Evolutionary conservation across 371 early-diverging fungal species (phyloP).

Genomic region (Paraphysoderma sedebokerense): DNA sequence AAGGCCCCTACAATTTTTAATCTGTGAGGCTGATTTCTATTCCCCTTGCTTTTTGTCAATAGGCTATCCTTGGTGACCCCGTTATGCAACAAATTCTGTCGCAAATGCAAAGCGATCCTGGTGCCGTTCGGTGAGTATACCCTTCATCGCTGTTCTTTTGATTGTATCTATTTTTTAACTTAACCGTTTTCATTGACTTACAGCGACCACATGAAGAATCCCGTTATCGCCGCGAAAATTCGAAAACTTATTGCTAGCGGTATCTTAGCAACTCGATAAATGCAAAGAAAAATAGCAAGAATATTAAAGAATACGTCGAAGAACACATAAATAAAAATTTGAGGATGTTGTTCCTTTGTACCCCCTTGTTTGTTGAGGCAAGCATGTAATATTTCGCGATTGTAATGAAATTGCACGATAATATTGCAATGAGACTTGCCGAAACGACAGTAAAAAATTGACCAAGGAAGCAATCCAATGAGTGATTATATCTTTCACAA

Average conservation of each 20-base stretch:
- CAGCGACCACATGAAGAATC: conserved; percentile 75
- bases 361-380: too few species aligned
- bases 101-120: conserved; percentile 92
- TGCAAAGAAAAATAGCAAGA: neutral
- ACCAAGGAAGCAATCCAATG: too few species aligned
- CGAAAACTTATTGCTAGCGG: conserved; percentile 85
- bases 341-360: too few species aligned
- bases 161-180: too few species aligned
- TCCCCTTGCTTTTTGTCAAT: neutral
- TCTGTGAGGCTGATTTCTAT: neutral
- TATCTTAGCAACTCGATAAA: conserved; percentile 45
- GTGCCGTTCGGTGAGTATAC: conserved; percentile 75
- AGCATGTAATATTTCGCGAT: too few species aligned
- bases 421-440: too few species aligned
- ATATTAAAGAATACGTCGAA: too few species aligned
- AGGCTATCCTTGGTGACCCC: conserved; percentile 73
- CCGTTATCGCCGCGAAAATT: conserved; percentile 79
- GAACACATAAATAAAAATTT: too few species aligned
- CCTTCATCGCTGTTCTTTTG: too few species aligned
- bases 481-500: too few species aligned
- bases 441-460: too few species aligned
- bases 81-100: conserved; percentile 90
- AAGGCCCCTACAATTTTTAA: neutral
- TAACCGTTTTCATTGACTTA: conserved; percentile 1
- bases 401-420: too few species aligned